Base-by-base conservation (phyloP, 306 rosid genomes). In the Acacia melanoxylon region DNA sequence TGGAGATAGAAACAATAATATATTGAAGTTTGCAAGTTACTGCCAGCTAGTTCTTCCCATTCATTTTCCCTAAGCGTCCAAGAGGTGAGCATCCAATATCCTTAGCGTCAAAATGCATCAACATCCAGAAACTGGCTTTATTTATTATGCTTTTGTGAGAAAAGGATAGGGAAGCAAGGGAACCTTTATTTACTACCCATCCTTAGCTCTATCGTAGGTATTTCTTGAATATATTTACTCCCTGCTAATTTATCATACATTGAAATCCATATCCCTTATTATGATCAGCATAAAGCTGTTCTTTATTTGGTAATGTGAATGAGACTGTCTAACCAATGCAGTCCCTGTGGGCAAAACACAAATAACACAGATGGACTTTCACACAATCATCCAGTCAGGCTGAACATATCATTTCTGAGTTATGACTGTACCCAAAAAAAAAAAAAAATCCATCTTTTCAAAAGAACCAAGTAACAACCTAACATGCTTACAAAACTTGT, bases 201-300 rank as follows among this genome's bases (percentile, higher is more conserved):
- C 17, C 35, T 52, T 42, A 69, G 46, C 58, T 19, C 45, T 17
- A 76, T 41, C 70, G 51, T 41, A 69, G 59, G 61, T 25, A 41
- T 40, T 78, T 68, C 69, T 68, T 24, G 58, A 40, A 22, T 54
- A 27, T 25, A 40, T 69, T 44, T 54, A 54, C 56, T 24, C 10
- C 69, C 11, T 51, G 42, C 10, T 62, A 63, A 52, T 52, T 52
- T 52, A 16, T 52, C 61, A 7, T 19, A 19, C 24, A 1, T 17
- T 51, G 25, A 61, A 41, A 48, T 48, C 29, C 65, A 46, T 13
- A 79, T 79, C 77, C 78, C 69, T 58, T 44, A 25, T 75, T 68
- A 11, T 68, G 46, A 52, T 52, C 74, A 44, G 33, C 70, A 51
- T 48, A 51, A 68, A 46, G 4, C 78, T 75, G 41, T 65, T 63